These are phyloP conservation scores for Phytophthora pisi DNA, from an alignment of 352 stramenopile species.

Conservation along the genomic window DNA sequence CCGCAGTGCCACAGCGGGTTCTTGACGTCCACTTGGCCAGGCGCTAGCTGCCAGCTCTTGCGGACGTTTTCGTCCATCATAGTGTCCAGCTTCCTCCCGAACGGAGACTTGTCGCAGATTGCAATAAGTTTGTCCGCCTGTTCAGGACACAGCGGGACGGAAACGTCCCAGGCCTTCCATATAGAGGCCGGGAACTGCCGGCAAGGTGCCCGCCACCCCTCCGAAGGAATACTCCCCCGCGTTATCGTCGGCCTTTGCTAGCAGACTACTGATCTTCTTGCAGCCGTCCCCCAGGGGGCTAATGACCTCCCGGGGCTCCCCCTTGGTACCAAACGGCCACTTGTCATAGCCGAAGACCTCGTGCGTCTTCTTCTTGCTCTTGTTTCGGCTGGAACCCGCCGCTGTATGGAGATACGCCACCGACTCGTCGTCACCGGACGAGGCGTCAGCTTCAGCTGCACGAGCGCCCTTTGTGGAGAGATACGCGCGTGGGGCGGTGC, in stretches of 20 bases:
- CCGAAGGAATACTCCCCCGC: neutral
- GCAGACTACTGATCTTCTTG: neutral
- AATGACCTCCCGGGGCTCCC: neutral
- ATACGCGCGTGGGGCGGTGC: neutral
- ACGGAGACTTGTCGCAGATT: neutral
- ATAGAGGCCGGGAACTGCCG: neutral
- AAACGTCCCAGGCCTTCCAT: neutral
- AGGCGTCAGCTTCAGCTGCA: neutral
- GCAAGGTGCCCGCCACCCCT: neutral
- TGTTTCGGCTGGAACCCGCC: neutral
- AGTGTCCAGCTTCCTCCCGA: slow-evolving; percentile 7
- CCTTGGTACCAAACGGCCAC: neutral
- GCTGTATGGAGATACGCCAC: neutral
- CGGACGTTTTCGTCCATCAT: slow-evolving; percentile 12
- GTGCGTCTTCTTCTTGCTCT: neutral
- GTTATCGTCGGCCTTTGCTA: neutral
- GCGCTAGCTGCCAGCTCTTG: slow-evolving; percentile 8
- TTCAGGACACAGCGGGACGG: neutral
- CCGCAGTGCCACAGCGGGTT: slow-evolving; percentile 15
- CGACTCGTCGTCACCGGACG: neutral
- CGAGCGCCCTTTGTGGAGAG: neutral
- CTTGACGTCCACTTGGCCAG: slow-evolving; percentile 3
- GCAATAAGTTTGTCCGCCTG: neutral
- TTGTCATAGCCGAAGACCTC: neutral
- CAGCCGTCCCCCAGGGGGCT: neutral